Conservation (phyloP, 352 stramenopile genomes). For the Pythium scleroteichum region DNA sequence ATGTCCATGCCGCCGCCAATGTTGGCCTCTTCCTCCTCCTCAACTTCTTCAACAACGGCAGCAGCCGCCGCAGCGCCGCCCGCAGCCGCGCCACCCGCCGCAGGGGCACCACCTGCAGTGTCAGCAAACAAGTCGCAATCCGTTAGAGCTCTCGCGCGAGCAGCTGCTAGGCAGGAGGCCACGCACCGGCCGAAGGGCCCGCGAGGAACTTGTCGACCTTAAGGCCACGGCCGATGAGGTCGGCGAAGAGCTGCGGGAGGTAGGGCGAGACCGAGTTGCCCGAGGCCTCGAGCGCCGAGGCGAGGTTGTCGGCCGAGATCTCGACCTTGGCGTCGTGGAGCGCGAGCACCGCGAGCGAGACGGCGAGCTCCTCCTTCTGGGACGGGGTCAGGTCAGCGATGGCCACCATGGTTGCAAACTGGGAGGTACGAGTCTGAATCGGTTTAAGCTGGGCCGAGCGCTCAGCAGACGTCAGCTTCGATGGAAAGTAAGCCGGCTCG, state of each 20-base stretch:
- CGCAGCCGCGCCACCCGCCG: slow-evolving; percentile 49
- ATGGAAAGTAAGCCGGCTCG: slow-evolving; percentile 26
- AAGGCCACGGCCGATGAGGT: slow-evolving; percentile 78
- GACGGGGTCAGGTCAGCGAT: slow-evolving; percentile 80
- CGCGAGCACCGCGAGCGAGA: slow-evolving; percentile 81
- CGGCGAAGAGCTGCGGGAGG: slow-evolving; percentile 81
- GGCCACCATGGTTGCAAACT: slow-evolving; percentile 61
- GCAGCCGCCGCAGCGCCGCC: slow-evolving; percentile 46
- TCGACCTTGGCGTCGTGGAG: slow-evolving; percentile 76
- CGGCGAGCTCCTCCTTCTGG: slow-evolving; percentile 86
- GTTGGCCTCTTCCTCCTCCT: slow-evolving; percentile 89
- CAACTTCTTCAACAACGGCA: slow-evolving; percentile 62
- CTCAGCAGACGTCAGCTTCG: slow-evolving; percentile 76
- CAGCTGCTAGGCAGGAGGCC: too few relatives aligned
- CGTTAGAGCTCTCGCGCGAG: too few relatives aligned
- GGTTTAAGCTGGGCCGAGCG: slow-evolving; percentile 70
- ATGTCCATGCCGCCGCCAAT: slow-evolving; percentile 82
- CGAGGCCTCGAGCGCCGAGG: slow-evolving; percentile 70
- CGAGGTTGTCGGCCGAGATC: slow-evolving; percentile 80
- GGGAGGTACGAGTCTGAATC: slow-evolving; percentile 79
- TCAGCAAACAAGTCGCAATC: too few relatives aligned
- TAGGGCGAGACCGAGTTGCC: slow-evolving; percentile 78
- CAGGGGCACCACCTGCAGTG: slow-evolving; percentile 43
- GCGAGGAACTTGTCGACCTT: slow-evolving; percentile 89
- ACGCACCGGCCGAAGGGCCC: slow-evolving; percentile 83